phyloP scores from a whole-genome alignment of 148 eudicot species.

The Pouteria glomerata region DNA sequence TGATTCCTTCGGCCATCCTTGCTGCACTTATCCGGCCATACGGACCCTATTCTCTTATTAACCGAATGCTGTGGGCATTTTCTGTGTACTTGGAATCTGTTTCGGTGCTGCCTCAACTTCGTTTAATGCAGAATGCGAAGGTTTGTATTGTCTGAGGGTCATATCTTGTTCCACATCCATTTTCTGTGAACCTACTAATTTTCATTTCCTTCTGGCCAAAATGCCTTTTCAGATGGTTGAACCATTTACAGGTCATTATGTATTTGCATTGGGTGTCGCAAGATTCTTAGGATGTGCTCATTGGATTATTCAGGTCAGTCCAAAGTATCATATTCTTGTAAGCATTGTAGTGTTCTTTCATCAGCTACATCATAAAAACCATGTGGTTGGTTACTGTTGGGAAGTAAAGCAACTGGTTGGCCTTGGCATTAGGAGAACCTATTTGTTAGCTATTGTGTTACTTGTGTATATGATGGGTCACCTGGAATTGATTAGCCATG shows the following conservation, averaged over 20 bases:
- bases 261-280: conserved; percentile 79
- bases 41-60: conserved; percentile 14
- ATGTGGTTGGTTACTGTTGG: no score
- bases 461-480: no score
- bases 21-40: conserved; percentile 55
- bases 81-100: conserved; percentile 60
- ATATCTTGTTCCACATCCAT: not conserved
- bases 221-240: conserved; percentile 62
- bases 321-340: not conserved
- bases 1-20: conserved; percentile 61
- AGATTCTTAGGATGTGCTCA: conserved; percentile 79
- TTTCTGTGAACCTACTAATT: not conserved
- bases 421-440: not conserved
- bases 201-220: not conserved
- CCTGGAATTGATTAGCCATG: not conserved
- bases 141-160: conserved; percentile 19
- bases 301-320: conserved; percentile 69
- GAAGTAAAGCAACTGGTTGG: not conserved
- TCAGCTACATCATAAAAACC: no score
- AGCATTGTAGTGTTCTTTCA: not conserved
- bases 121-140: conserved; percentile 77
- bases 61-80: conserved; percentile 57
- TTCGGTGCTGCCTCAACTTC: conserved; percentile 82
- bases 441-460: no score
- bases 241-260: conserved; percentile 79